These are phyloP conservation scores for Ceratocystis eucalypticola DNA, from an alignment of 2,329 filamentous ascomycete genomes.

Conservation along the genomic window DNA sequence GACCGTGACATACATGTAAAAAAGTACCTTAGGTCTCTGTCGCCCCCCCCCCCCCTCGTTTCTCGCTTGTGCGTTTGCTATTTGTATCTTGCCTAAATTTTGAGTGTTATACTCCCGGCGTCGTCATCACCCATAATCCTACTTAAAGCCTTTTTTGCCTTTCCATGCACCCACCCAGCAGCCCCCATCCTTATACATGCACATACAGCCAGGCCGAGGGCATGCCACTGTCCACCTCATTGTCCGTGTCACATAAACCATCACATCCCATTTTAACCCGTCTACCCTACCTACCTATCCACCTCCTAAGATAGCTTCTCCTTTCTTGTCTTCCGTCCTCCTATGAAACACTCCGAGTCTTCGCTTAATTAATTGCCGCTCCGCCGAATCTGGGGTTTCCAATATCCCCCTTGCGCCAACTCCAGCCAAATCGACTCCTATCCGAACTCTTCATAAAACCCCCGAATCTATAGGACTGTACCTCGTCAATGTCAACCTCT, in stretches of 20 bases:
- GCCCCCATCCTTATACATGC: background rate
- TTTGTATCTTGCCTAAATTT: background rate
- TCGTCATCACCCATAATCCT: conserved; percentile 5
- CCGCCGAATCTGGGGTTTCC: background rate
- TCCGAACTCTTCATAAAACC: background rate
- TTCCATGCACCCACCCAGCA: background rate
- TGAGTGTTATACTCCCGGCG: background rate
- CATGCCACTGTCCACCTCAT: background rate
- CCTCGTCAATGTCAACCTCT: background rate
- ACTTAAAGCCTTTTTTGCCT: background rate
- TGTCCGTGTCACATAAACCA: too few species aligned
- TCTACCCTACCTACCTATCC: background rate
- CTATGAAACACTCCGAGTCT: background rate
- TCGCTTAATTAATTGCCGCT: background rate
- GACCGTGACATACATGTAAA: background rate
- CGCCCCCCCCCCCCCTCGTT: background rate
- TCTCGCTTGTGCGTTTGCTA: background rate
- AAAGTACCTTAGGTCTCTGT: background rate
- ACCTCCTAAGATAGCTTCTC: background rate
- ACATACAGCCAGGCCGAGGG: background rate
- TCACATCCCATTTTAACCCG: background rate
- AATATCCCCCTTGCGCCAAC: background rate
- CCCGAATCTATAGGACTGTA: background rate
- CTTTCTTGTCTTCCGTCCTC: background rate
- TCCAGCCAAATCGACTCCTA: background rate